Base-by-base conservation (phyloP, 768 basidiomycete genomes). In the Boletus barrowsii region DNA sequence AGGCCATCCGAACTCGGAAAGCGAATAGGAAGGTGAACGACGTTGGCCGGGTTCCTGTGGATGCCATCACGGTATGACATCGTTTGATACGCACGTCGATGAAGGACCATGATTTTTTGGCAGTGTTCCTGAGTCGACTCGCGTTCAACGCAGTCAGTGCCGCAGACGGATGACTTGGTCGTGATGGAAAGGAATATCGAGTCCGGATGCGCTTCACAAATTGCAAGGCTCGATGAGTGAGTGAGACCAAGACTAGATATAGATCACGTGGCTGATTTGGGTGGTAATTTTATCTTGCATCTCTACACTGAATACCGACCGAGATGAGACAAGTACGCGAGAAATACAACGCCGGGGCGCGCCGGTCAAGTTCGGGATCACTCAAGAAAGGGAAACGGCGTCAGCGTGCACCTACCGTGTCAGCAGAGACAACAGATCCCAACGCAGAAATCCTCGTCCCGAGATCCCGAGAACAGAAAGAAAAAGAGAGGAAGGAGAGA, bases 321-420 rank as follows among this genome's bases (percentile, higher is more conserved):
- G 13, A 15, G 14, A 72, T 72, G 69, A 66, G 56, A 22, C 62
- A 33, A 43, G 45, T 44, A 29, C 62, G 47, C 49, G 68, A 68
- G 59, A 68, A 74, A 43, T 76, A 78, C 67, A 91, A 90, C 64
- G 77, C 83, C 10, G 87, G 83, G 64, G 90, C 88, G 2, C 79
- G 90, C 52, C 78, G 77, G 41, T 86, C 86, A 18, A 73, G 75
- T 24, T 75, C 81, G 4, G 81, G 82, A 40, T 81, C 82, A 20
- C 72, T 78, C 46, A 90, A 89, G 70, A 88, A 85, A 60, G 80
- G 83, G 33, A 75, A 75, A 39, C 83, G 82, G 63, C 47, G 63
- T 36, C 73, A 68, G 62, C 66, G 66, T 57, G 47, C 62, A 32
- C 58, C 58, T 37, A 57, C 58, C 48, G 56, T 57, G 8, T 49